Conservation (phyloP, 345 rosid species). For the rapeseed (Brassica napus) region Da-Ae NC_063444.1:6441501-6442000, state of each 20-base stretch:
- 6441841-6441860: background rate
- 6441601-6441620: background rate
- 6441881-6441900: background rate
- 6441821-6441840: no score
- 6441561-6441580: background rate
- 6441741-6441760: slow-evolving; percentile 80
- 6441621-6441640: background rate
- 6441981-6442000: slow-evolving; percentile 76
- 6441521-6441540: background rate
- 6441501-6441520: background rate
- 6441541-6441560: background rate
- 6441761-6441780: slow-evolving; percentile 96
- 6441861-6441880: background rate
- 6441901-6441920: background rate
- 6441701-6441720: slow-evolving; percentile 84
- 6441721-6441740: slow-evolving; percentile 93
- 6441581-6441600: background rate
- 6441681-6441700: slow-evolving; percentile 82
- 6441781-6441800: slow-evolving; percentile 56
- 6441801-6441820: no score
- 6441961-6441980: slow-evolving; percentile 68
- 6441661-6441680: slow-evolving; percentile 90
- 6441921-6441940: slow-evolving; percentile 88
- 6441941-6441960: slow-evolving; percentile 87
- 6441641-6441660: slow-evolving; percentile 21